Percentiles rank a stretch among this genome's conserved stretches.
phyloP scores from a whole-genome alignment of 305 asterid genomes.

The Fraxinus ornus region DNA sequence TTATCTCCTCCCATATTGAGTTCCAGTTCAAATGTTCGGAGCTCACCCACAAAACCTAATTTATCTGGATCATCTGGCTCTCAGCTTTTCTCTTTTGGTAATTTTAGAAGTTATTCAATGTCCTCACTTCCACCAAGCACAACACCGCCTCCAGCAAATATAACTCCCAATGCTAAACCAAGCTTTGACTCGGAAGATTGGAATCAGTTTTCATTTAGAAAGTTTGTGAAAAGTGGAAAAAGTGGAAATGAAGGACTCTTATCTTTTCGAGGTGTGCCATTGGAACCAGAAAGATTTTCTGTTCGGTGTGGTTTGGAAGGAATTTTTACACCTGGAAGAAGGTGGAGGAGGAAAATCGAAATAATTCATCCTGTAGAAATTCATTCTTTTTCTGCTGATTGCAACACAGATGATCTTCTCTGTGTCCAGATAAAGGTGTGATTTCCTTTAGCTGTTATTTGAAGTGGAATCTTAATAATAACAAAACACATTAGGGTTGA shows the following conservation, averaged over 20 bases:
- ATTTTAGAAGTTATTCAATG: conserved; percentile 98
- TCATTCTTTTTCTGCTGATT: conserved; percentile 67
- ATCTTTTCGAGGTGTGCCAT: conserved; percentile 91
- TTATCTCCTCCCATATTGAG: conserved; percentile 68
- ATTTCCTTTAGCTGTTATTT: conserved; percentile 9
- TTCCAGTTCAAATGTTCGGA: conserved; percentile 66
- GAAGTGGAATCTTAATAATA: conserved; percentile 14
- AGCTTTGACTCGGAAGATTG: conserved; percentile 65
- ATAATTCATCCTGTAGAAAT: conserved; percentile 91
- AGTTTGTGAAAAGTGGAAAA: conserved; percentile 53
- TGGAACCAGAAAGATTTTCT: conserved; percentile 91
- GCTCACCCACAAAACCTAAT: conserved; percentile 59
- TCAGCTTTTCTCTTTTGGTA: conserved; percentile 82
- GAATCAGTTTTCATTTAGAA: conserved; percentile 71
- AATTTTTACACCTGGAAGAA: conserved; percentile 87
- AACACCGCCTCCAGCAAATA: conserved; percentile 55
- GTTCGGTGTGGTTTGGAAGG: conserved; percentile 98
- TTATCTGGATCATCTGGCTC: conserved; percentile 71
- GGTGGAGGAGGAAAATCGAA: conserved; percentile 95
- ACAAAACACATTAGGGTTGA: conserved; percentile 3
- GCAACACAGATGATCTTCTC: conserved; percentile 93
- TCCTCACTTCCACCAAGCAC: conserved; percentile 78
- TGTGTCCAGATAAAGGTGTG: conserved; percentile 87
- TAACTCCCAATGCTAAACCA: conserved; percentile 54
- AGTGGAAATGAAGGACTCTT: conserved; percentile 61